Conservation (phyloP, 495 filamentous ascomycete species). For the Neurospora sp. region DNA sequence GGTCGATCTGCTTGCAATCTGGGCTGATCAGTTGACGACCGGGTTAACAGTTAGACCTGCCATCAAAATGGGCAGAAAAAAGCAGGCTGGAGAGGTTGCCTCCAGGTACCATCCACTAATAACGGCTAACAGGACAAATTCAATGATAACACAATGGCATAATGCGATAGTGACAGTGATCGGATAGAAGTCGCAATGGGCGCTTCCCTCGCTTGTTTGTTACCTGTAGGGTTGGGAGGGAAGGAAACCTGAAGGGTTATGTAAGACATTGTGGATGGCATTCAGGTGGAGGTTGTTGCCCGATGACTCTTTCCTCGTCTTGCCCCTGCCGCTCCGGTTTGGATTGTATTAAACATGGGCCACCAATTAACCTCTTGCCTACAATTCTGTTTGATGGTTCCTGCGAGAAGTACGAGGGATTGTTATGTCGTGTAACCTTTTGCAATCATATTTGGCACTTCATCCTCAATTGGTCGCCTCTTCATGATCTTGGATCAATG, state of each 20-base stretch:
- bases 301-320: not conserved
- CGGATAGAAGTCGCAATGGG: not conserved
- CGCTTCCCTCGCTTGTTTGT: not conserved
- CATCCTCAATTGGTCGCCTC: not conserved
- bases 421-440: not conserved
- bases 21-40: conserved; percentile 19
- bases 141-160: not conserved
- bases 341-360: not conserved
- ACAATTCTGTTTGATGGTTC: not conserved
- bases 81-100: not conserved
- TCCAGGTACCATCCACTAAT: not conserved
- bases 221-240: not conserved
- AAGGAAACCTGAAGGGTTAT: not conserved
- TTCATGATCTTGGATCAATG: not conserved
- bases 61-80: not conserved
- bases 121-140: not conserved
- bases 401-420: not conserved
- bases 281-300: not conserved
- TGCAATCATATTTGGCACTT: not conserved
- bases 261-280: not conserved
- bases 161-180: not conserved
- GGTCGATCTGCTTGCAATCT: conserved; percentile 25
- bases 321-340: not conserved
- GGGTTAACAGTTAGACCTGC: conserved; percentile 7
- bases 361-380: not conserved